Base-by-base conservation (phyloP, 371 early-diverging fungal species). In the Actinomucor elegans region DNA sequence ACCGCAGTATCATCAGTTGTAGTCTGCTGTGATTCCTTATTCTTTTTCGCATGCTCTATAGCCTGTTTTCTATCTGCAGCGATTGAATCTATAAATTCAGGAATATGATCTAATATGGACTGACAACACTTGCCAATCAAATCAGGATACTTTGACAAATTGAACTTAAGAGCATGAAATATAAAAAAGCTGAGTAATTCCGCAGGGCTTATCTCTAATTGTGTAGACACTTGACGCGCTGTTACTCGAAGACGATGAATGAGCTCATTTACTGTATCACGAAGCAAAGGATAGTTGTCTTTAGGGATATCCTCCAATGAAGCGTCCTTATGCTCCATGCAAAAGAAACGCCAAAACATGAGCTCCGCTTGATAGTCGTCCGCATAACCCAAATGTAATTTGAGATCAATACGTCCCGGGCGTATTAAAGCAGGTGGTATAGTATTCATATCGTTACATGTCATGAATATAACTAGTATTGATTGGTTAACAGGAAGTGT, bases 391-490 rank as follows among this genome's bases (percentile, higher is more conserved):
- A 99, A 75, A 36, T 80, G 78, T n/a, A 87, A 78, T 56, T 91
- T 86, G 43, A 90, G 64, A 57, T 99, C 99, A 5, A 98, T 89
- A 18, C 99, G 87, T 1, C 99, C 99, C 4, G 99, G 98, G 14
- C 99, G 87, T 42, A 96, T 84, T 43, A 99, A 71, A 7, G 99
- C 99, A 8, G 93, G 90, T 56, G 96, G 97, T 20, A 99, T 79
- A 2, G 82, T 84, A 15, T 92, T 92, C 28, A 95, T 71, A 59
- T 96, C 94, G 67, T 97, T 98, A n/a, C 95, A 96, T 5, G 97
- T 97, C 94, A 97, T 96, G 61, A 94, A 87, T 6, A 94, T 80
- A 32, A 94, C 80, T 47, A 50, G 4, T 23, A 11, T 14, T 11
- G n/a, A 23, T 7, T 2, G 5, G 1, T 23, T 20, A 40, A 21